A percentile compares a stretch with the other conserved stretches of the same genome.
phyloP scores from a whole-genome alignment of 176 grass and related monocot species.

The Aegilops longissima region DNA sequence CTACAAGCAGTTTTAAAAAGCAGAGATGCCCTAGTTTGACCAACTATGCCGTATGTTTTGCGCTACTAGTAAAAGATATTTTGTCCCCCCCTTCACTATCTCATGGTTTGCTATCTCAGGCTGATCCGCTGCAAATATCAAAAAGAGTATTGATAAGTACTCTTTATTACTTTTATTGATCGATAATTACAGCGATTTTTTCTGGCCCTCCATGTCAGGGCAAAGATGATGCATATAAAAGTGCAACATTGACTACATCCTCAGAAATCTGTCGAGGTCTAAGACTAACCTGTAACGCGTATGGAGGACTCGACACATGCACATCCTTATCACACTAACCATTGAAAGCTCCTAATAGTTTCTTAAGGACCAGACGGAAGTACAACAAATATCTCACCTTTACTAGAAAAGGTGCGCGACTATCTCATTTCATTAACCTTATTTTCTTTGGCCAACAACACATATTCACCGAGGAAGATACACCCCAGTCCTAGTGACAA shows the following conservation, averaged over 20 bases:
- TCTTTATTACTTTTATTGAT: not conserved
- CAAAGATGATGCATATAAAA: not conserved
- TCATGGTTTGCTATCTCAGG: not conserved
- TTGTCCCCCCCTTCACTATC: not conserved
- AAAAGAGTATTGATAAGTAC: not conserved
- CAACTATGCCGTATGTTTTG: not conserved
- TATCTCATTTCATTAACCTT: not conserved
- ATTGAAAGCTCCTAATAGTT: not conserved
- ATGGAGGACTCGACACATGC: not conserved
- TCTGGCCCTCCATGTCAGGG: not conserved
- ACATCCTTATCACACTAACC: not conserved
- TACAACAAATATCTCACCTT: not conserved
- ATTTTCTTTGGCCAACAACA: not conserved
- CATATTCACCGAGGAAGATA: not conserved
- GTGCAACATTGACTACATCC: not conserved
- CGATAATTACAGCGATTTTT: not conserved
- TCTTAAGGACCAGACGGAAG: not conserved
- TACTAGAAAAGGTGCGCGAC: not conserved
- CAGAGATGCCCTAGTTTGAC: slow-evolving; percentile 3
- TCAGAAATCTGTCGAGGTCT: not conserved
- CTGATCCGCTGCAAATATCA: not conserved
- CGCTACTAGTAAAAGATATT: not conserved
- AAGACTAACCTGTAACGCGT: not conserved
- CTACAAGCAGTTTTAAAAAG: not conserved
- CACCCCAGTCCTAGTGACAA: not conserved